These are phyloP conservation scores for Aureobasidium mangrovei DNA, from an alignment of 2,329 filamentous ascomycete species.

Conservation along the genomic window DNA sequence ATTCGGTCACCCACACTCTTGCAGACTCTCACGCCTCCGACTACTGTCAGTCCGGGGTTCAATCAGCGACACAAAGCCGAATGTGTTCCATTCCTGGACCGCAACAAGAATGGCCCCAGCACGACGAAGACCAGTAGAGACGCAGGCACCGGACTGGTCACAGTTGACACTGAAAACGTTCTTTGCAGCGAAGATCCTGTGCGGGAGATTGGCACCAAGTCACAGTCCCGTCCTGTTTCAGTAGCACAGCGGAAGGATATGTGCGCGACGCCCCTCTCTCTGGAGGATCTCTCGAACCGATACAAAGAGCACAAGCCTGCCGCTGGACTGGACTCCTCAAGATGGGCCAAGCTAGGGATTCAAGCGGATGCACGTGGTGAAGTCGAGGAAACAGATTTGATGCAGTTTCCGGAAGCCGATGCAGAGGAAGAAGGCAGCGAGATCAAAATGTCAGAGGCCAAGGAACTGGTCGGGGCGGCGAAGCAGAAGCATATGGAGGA, in stretches of 20 bases:
- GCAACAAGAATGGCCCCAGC: neutral
- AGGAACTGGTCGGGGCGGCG: neutral
- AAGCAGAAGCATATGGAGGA: neutral
- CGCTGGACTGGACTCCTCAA: neutral
- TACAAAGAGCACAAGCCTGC: neutral
- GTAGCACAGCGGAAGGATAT: neutral
- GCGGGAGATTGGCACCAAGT: too few species aligned
- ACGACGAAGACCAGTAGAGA: neutral
- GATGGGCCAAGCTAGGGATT: neutral
- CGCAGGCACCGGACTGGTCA: neutral
- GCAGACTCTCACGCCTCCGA: neutral
- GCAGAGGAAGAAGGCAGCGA: neutral
- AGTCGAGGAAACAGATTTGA: neutral
- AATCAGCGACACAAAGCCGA: neutral
- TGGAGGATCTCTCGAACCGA: neutral
- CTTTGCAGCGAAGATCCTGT: neutral
- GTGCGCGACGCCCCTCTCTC: neutral
- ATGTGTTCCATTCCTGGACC: neutral
- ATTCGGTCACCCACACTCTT: neutral
- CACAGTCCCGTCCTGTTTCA: too few species aligned
- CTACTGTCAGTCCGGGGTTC: neutral
- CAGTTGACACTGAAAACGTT: neutral
- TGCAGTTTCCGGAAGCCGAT: neutral
- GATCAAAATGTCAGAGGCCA: neutral
- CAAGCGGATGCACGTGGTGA: neutral